Evolutionary conservation across 805 yeast species (phyloP).

Genomic region (Jamesozyma gamospora): DNA sequence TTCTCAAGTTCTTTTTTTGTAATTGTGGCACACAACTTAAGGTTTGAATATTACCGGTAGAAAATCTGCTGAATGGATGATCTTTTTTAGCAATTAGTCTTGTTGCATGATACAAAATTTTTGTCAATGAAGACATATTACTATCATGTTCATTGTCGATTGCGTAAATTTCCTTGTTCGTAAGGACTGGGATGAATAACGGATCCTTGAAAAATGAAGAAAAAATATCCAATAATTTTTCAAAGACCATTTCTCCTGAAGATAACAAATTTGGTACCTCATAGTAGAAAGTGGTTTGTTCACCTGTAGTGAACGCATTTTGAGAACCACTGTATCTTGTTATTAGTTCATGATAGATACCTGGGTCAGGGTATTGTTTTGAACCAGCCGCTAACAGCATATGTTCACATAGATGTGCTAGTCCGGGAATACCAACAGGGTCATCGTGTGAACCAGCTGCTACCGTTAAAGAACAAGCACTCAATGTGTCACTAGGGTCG

Average conservation of each 20-base stretch:
- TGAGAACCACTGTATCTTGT: conserved; percentile 43
- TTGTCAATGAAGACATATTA: conserved; percentile 37
- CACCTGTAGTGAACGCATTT: conserved; percentile 65
- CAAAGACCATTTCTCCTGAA: conserved; percentile 33
- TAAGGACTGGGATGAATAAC: conserved; percentile 33
- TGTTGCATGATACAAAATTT: conserved; percentile 49
- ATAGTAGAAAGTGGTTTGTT: conserved; percentile 53
- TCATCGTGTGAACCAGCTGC: conserved; percentile 77
- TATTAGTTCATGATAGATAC: conserved; percentile 36
- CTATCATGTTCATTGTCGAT: conserved; percentile 57
- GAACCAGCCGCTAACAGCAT: conserved; percentile 47
- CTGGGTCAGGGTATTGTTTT: conserved; percentile 41
- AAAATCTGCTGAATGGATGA: conserved; percentile 52
- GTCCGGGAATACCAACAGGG: conserved; percentile 58
- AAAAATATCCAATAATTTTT: conserved; percentile 39
- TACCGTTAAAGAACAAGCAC: conserved; percentile 65
- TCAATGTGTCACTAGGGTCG: conserved; percentile 56
- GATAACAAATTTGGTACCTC: conserved; percentile 41
- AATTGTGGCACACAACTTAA: conserved; percentile 30
- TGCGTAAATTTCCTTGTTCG: conserved; percentile 46
- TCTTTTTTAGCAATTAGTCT: conserved; percentile 37
- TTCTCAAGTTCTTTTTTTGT: conserved; percentile 30
- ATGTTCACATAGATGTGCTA: conserved; percentile 89
- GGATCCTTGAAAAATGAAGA: conserved; percentile 45
- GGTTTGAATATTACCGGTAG: conserved; percentile 55